Base-by-base conservation (phyloP, 371 early-diverging fungal species). In the Mucor racemosus region DNA sequence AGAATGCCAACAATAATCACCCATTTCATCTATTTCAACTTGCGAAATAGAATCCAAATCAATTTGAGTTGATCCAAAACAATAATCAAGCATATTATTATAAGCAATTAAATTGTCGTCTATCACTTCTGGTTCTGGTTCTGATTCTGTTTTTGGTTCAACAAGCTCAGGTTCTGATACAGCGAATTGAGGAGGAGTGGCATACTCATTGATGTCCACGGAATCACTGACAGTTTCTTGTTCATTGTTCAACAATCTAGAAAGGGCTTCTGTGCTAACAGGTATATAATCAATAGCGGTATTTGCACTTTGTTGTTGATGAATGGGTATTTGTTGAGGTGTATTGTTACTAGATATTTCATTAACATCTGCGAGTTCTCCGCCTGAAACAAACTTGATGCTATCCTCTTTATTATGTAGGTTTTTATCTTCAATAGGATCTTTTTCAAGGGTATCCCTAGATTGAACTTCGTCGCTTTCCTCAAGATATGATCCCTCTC, bases 1-100 rank as follows among this genome's bases (percentile, higher is more conserved):
- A 10, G n/a, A n/a, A 3, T 56, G 33, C 64, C 64, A 64, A 42
- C 64, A 64, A 35, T 55, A 64, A 35, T 41, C 17, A 3, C 64
- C 64, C 21, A 64, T 64, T 10, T 13, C 31, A 15, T 62, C 54
- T 1, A 50, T 14, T 9, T 62, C 34, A 7, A 31, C 40, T 26
- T 26, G 42, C n/a, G 46, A 44, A 34, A 60, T 31, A 17, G 42
- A 26, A 34, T 46, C 46, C 26, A 60, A 34, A 17, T 60, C 36
- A 11, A 60, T 34, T 7, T 60, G 19, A 9, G n/a, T 42, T 2
- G 60, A 15, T 5, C 42, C 46, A 44, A 60, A 60, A n/a, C 60
- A 60, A 4, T 15, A 17, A 26, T 60, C 34, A 4, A 44, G 2
- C 34, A 60, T 60, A 15, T n/a, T n/a, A 15, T 44, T 34, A 15